Base-by-base conservation (phyloP, 345 rosid species). In the Combretum micranthum region DNA sequence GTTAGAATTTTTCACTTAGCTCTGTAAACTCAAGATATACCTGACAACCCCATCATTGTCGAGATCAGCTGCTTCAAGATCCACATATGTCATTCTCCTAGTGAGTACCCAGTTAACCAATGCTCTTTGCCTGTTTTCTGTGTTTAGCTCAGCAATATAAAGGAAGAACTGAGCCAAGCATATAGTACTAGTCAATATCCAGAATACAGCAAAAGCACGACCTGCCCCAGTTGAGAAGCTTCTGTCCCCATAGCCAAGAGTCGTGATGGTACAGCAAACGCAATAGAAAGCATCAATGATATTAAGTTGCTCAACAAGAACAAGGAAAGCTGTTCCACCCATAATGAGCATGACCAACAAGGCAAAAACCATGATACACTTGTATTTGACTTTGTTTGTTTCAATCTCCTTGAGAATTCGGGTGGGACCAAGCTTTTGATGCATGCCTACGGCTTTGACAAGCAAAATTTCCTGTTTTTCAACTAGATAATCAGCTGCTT, bases 51-150 rank as follows among this genome's bases (percentile, higher is more conserved):
- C 78, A 68, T 88, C 86, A 13, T 75, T 72, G 56, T 86, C 91
- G 0, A 86, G 71, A 75, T 93, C 96, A 59, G 99, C 96, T 20
- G 86, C 91, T 72, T 88, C 97, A 44, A 93, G 76, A 71, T 88
- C 99, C 10, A 52, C 42, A 4, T 59, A 62, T 44, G 99, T 84
- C 64, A 70, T 70, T 58, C 67, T 84, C 53, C 86, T 63, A 15
- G 67, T 69, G 23, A 93, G 87, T 62, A 86, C 89, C 97, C 99
- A 80, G 20, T 82, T 59, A 52, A 66, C 96, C 8, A 86, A 61
- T 42, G 64, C 78, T 66, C 59, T 77, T 66, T 76, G 96, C 46
- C 86, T 80, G 15, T 14, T 76, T 61, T 86, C 91, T 3, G 97
- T 72, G 51, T 73, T 73, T 43, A 83, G 59, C 73, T 86, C 91